A percentile compares a stretch with the other conserved stretches of the same genome.
These are phyloP conservation scores for Salix brachista DNA, from an alignment of 345 rosid genomes.

Conservation along the genomic window DNA sequence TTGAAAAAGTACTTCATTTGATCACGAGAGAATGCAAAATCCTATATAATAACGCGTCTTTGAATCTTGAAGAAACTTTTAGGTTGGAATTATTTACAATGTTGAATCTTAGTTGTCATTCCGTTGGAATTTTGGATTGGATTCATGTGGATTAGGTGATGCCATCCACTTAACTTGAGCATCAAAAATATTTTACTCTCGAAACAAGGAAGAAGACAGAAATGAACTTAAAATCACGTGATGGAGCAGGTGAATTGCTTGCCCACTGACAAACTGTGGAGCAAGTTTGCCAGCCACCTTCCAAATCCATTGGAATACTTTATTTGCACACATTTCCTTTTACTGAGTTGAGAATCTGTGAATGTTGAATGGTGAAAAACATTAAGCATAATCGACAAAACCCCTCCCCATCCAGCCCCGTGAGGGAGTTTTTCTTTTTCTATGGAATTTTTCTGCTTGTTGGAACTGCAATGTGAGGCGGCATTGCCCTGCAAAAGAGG, in stretches of 20 bases:
- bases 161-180: conserved; percentile 12
- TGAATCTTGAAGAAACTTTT: conserved; percentile 15
- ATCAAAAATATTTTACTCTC: background rate
- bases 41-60: background rate
- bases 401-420: background rate
- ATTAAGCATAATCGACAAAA: background rate
- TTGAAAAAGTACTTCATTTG: background rate
- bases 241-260: conserved; percentile 19
- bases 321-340: too few relatives aligned
- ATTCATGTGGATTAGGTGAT: conserved; percentile 45
- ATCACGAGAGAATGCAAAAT: background rate
- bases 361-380: background rate
- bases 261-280: background rate
- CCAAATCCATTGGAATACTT: background rate
- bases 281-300: conserved; percentile 1
- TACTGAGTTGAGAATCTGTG: background rate
- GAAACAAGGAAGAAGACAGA: background rate
- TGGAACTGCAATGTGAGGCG: background rate
- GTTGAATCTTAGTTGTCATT: conserved; percentile 47
- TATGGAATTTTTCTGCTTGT: background rate
- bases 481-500: background rate
- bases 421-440: background rate
- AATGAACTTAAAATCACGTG: conserved; percentile 18
- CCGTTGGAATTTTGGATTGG: conserved; percentile 54
- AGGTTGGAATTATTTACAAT: conserved; percentile 16